Evolutionary conservation across 371 early-diverging fungal species (phyloP).

Genomic region (Mortierella sp.): DNA sequence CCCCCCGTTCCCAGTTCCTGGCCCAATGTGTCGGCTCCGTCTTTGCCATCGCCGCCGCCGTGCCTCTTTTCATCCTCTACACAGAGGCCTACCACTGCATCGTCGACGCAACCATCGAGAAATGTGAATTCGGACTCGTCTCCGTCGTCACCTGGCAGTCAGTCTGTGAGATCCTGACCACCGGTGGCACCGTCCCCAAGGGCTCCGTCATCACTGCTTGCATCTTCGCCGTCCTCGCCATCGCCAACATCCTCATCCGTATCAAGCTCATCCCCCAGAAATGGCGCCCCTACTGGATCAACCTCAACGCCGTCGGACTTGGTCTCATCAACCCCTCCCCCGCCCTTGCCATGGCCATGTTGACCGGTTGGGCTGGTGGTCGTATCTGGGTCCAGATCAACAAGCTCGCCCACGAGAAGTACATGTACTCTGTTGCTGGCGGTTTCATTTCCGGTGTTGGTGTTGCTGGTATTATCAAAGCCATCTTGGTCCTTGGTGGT

Average conservation of each 20-base stretch:
- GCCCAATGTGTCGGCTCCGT: slow-evolving; percentile 77
- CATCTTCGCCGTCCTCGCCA: slow-evolving; percentile 64
- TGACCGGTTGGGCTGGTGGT: slow-evolving; percentile 69
- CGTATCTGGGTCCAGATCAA: slow-evolving; percentile 67
- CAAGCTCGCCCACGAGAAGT: slow-evolving; percentile 61
- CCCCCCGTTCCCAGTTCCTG: slow-evolving; percentile 76
- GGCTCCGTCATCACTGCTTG: slow-evolving; percentile 65
- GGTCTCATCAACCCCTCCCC: slow-evolving; percentile 76
- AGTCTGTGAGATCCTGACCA: slow-evolving; percentile 71
- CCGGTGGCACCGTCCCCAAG: slow-evolving; percentile 57
- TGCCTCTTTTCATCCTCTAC: slow-evolving; percentile 73
- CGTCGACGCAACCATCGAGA: slow-evolving; percentile 36
- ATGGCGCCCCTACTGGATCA: slow-evolving; percentile 70
- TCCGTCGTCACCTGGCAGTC: slow-evolving; percentile 78
- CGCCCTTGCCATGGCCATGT: slow-evolving; percentile 71
- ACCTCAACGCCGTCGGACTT: slow-evolving; percentile 78
- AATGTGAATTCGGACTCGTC: slow-evolving; percentile 70
- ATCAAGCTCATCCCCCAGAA: slow-evolving; percentile 67
- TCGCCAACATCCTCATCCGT: slow-evolving; percentile 64
- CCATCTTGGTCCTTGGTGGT: slow-evolving; percentile 65
- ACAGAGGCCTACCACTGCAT: slow-evolving; percentile 76
- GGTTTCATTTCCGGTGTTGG: slow-evolving; percentile 78
- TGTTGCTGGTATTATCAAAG: slow-evolving; percentile 75
- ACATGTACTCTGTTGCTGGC: slow-evolving; percentile 73
- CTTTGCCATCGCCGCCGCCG: slow-evolving; percentile 71